A percentile compares a stretch with the other conserved stretches of the same genome.
These are phyloP conservation scores for Neckera pumila DNA, from an alignment of 225 moss, liverwort and hornwort species.

Conservation along the genomic window DNA sequence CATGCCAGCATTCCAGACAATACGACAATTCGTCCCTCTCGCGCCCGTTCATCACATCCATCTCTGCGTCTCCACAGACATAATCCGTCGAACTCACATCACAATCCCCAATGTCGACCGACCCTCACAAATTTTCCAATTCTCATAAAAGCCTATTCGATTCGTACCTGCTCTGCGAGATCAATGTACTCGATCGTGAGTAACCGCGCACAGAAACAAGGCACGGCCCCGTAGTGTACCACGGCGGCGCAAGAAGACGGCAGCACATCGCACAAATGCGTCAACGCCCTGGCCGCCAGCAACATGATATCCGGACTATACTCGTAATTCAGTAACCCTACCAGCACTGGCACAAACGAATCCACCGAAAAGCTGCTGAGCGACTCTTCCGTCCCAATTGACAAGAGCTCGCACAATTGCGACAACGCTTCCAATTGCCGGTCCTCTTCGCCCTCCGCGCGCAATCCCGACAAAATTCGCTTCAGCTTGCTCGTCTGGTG, in stretches of 20 bases:
- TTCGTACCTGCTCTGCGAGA: slow-evolving; percentile 87
- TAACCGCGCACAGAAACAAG: slow-evolving; percentile 88
- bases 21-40: background rate
- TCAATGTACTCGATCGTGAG: slow-evolving; percentile 99
- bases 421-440: slow-evolving; percentile 94
- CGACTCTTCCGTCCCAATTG: slow-evolving; percentile 99
- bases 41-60: background rate
- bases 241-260: slow-evolving; percentile 99
- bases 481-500: slow-evolving; percentile 95
- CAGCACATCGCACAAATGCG: slow-evolving; percentile 97
- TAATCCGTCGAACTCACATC: background rate
- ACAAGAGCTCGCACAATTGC: slow-evolving; percentile 96
- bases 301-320: slow-evolving; percentile 97
- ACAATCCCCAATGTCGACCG: background rate
- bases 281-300: slow-evolving; percentile 98
- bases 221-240: slow-evolving; percentile 98
- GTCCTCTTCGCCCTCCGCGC: slow-evolving; percentile 94
- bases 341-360: slow-evolving; percentile 96
- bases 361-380: slow-evolving; percentile 99
- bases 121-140: background rate
- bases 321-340: slow-evolving; percentile 97
- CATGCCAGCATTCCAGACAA: background rate
- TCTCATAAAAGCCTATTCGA: background rate
- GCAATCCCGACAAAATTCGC: slow-evolving; percentile 89
- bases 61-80: background rate